A percentile compares a stretch with the other conserved stretches of the same genome.
Conservation (phyloP, 2,329 filamentous ascomycete species). For the Gremmenia infestans region DNA sequence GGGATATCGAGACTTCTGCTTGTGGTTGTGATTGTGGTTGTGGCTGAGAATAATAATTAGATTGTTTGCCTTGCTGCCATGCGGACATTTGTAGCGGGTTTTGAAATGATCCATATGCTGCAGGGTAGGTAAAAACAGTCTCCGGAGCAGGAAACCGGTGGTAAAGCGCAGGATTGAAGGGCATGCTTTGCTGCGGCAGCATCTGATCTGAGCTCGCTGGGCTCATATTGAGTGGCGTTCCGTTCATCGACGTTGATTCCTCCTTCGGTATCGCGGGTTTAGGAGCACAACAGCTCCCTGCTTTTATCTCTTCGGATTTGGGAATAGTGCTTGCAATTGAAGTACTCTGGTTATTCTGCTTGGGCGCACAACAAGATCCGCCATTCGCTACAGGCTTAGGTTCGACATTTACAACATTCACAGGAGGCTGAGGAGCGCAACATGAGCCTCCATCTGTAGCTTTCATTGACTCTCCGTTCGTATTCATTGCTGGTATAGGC, state of each 20-base stretch:
- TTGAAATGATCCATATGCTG: slow-evolving; percentile 50
- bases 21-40: slow-evolving; percentile 17
- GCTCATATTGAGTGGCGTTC: slow-evolving; percentile 6
- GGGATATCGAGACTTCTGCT: slow-evolving; percentile 18
- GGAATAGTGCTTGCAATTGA: slow-evolving; percentile 22
- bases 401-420: background rate
- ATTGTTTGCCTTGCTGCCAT: slow-evolving; percentile 45
- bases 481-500: slow-evolving; percentile 15
- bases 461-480: slow-evolving; percentile 10
- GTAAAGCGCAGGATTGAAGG: slow-evolving; percentile 18
- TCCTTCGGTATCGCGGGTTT: slow-evolving; percentile 21
- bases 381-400: slow-evolving; percentile 1
- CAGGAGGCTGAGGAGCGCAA: slow-evolving; percentile 6
- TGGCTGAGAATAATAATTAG: slow-evolving; percentile 34
- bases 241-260: slow-evolving; percentile 12
- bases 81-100: slow-evolving; percentile 51
- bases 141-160: slow-evolving; percentile 33
- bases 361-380: slow-evolving; percentile 17
- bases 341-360: slow-evolving; percentile 18
- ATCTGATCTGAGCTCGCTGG: slow-evolving; percentile 26
- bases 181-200: slow-evolving; percentile 19
- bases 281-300: slow-evolving; percentile 36
- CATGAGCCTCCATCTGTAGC: slow-evolving; percentile 14
- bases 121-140: slow-evolving; percentile 48
- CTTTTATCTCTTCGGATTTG: slow-evolving; percentile 16